Percentiles rank a stretch among this genome's conserved stretches.
phyloP scores from a whole-genome alignment of 2,329 filamentous ascomycete species.

The Penicillium oxalicum region DNA sequence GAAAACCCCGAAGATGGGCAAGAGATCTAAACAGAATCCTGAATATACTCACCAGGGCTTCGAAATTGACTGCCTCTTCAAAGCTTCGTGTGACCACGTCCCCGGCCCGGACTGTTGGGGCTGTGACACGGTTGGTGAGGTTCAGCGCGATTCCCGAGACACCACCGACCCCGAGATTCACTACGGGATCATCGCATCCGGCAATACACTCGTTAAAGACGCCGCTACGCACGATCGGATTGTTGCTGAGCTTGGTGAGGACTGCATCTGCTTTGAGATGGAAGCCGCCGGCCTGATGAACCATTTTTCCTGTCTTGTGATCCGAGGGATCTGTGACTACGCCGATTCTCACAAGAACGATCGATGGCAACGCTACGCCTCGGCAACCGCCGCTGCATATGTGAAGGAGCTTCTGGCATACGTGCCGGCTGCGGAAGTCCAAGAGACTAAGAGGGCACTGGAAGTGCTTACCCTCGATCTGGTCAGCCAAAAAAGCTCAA shows the following conservation, averaged over 20 bases:
- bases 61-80: slow-evolving; percentile 15
- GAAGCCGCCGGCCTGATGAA: slow-evolving; percentile 14
- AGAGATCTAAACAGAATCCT: slow-evolving; percentile 1
- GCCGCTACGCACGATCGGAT: slow-evolving; percentile 6
- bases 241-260: slow-evolving; percentile 2
- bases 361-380: slow-evolving; percentile 12
- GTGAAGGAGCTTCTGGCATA: slow-evolving; percentile 5
- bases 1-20: slow-evolving; percentile 2
- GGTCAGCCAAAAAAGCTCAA: no score
- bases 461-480: no score
- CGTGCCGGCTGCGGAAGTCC: no score
- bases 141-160: slow-evolving; percentile 6
- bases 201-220: slow-evolving; percentile 19
- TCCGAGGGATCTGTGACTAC: slow-evolving; percentile 16
- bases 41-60: slow-evolving; percentile 11
- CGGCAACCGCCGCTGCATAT: slow-evolving; percentile 12
- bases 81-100: slow-evolving; percentile 4
- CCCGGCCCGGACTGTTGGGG: slow-evolving; percentile 2
- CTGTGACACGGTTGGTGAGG: slow-evolving; percentile 1
- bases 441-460: no score
- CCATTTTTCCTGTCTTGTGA: slow-evolving; percentile 12
- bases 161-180: slow-evolving; percentile 15
- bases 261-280: slow-evolving; percentile 15
- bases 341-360: slow-evolving; percentile 17
- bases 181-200: slow-evolving; percentile 24